Base-by-base conservation (phyloP, 2,329 filamentous ascomycete genomes). In the Ophiosphaerella korrae region DNA sequence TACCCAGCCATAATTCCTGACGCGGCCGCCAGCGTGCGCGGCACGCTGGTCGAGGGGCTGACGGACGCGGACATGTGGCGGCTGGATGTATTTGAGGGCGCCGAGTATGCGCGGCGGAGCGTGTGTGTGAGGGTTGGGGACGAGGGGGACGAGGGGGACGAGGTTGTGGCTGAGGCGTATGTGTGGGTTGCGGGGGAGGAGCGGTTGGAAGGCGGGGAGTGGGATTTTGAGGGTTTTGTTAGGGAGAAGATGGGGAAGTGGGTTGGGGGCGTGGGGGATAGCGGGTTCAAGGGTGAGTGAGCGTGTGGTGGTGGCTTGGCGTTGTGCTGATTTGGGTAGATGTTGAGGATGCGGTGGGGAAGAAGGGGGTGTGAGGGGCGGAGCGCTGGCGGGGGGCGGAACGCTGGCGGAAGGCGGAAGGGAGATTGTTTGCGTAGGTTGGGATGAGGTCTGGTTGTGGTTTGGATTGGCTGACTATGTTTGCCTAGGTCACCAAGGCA, bases 161-260 rank as follows among this genome's bases (percentile, higher is more conserved):
- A 76, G 41, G 67, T 80, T 1, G 70, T 75, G 50, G 76, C 68
- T 48, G 80, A 75, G 63, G 78, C 60, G 23, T 81, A 80, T 43
- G 81, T 90, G 6, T 83, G 82, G 69, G 71, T 78, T 55, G 72
- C 78, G 13, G 62, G 73, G 38, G 53, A 64, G 39, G 53, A 76
- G 8, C 50, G 74, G 0, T 75, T 97, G 14, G 90, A 96, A 72
- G 78, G 83, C 29, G 74, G 77, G 18, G 92, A 96, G 72, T 97
- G 93, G 93, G 90, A 96, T 71, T 94, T 92, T 75, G 85, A 87
- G 41, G 85, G 89, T 56, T 97, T 97, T 70, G 84, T 88, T 54
- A 79, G 80, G 63, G 87, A 94, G 55, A 96, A 92, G 77, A 77
- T 88, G 80, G 66, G 72, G 42, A 76, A 77, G 60, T 88, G 85